Percentiles rank a stretch among this genome's conserved stretches.
Conservation (phyloP, 2,329 filamentous ascomycete species). For the Neonectria coccinea region DNA sequence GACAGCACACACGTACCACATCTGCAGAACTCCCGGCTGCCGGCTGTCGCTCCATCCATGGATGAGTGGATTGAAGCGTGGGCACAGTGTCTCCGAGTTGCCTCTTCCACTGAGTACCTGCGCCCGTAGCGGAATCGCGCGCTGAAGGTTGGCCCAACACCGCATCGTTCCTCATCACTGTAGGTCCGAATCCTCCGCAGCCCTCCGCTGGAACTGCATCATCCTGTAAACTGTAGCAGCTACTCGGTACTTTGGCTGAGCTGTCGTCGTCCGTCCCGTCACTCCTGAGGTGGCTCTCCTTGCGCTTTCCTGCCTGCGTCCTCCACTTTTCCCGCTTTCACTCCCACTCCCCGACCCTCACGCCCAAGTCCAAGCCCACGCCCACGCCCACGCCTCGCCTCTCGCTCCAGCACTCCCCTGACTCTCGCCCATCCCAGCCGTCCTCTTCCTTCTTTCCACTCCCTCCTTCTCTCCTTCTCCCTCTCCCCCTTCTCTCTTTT, state of each 20-base stretch:
- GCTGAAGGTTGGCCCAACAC: slow-evolving; percentile 2
- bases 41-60: too few species aligned
- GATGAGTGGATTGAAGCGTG: background rate
- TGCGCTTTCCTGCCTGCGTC: slow-evolving; percentile 11
- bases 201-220: slow-evolving; percentile 5
- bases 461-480: slow-evolving; percentile 20
- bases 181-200: slow-evolving; percentile 1
- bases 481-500: slow-evolving; percentile 16
- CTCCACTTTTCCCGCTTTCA: slow-evolving; percentile 13
- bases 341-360: slow-evolving; percentile 3
- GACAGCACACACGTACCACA: slow-evolving; percentile 10
- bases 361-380: slow-evolving; percentile 6
- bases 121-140: background rate
- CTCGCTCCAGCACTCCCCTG: slow-evolving; percentile 18
- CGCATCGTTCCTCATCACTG: slow-evolving; percentile 1
- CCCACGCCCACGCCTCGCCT: background rate
- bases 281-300: slow-evolving; percentile 2
- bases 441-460: background rate
- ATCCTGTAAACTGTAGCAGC: slow-evolving; percentile 2
- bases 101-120: background rate
- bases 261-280: background rate
- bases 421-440: slow-evolving; percentile 36
- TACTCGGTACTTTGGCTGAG: background rate
- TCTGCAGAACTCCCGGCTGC: too few species aligned
- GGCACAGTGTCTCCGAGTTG: background rate